phyloP scores from a whole-genome alignment of 140 eudicot genomes.

The Anethum foeniculum region DNA sequence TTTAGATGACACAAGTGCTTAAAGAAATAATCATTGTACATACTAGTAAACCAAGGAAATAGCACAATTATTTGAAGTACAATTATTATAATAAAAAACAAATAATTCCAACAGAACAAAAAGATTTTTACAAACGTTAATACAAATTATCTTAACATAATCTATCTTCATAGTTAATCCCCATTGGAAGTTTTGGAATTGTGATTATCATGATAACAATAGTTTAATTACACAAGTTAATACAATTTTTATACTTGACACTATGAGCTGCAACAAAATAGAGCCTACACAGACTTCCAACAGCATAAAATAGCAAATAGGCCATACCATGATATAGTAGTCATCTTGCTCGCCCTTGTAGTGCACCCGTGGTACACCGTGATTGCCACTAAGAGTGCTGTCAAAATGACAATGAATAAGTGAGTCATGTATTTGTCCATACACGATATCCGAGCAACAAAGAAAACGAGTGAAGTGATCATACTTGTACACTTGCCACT shows the following conservation, averaged over 20 bases:
- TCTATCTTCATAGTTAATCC: not conserved
- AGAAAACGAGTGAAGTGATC: constrained; percentile 8
- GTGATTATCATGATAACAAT: not conserved
- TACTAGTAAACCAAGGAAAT: not conserved
- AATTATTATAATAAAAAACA: not conserved
- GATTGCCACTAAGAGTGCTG: constrained; percentile 75
- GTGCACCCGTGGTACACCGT: constrained; percentile 75
- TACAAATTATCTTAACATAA: not conserved
- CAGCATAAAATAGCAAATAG: constrained; percentile 1
- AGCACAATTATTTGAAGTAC: not conserved
- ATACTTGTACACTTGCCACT: constrained; percentile 97
- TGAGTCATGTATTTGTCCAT: not conserved
- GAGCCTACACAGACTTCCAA: not conserved
- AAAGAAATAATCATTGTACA: not conserved
- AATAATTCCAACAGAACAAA: too few species aligned
- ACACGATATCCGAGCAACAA: not conserved
- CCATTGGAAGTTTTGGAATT: not conserved
- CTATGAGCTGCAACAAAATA: not conserved
- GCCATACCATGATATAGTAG: constrained; percentile 71
- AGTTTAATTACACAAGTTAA: not conserved
- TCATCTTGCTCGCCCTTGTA: constrained; percentile 74
- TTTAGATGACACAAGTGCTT: not conserved
- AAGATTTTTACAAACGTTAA: not conserved
- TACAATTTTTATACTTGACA: not conserved
- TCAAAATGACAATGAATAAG: not conserved